Percentiles rank a stretch among this genome's conserved stretches.
Conservation (phyloP, 163 green algal species). For the Chloromonas sp. region DNA sequence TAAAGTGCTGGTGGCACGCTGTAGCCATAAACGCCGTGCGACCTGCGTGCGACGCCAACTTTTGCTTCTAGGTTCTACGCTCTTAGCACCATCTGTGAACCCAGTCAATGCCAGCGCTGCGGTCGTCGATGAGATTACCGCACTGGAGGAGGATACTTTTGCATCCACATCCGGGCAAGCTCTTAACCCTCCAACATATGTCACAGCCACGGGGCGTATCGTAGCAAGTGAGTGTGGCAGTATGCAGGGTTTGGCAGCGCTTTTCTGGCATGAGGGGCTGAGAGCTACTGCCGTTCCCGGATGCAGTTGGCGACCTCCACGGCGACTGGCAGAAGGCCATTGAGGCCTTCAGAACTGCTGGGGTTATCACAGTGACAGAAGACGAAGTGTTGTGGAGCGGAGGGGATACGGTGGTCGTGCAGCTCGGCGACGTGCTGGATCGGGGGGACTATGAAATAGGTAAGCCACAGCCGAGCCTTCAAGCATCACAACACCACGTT, state of each 20-base stretch:
- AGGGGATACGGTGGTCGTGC: slow-evolving; percentile 55
- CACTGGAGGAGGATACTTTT: too few relatives aligned
- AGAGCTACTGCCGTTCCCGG: not conserved
- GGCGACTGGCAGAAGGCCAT: slow-evolving; percentile 84
- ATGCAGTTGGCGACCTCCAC: slow-evolving; percentile 86
- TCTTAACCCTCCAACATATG: slow-evolving; percentile 46
- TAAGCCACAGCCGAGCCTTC: slow-evolving; percentile 18
- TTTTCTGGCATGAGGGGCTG: not conserved
- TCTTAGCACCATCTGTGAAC: too few relatives aligned
- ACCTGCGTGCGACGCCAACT: too few relatives aligned
- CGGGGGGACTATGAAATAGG: slow-evolving; percentile 50
- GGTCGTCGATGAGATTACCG: too few relatives aligned
- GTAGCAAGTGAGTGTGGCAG: slow-evolving; percentile 60
- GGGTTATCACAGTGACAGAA: slow-evolving; percentile 54
- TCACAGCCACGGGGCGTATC: slow-evolving; percentile 66
- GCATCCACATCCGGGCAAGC: too few relatives aligned
- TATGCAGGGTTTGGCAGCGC: not conserved
- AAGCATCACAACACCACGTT: too few relatives aligned
- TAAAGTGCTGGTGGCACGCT: too few relatives aligned
- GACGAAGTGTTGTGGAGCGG: slow-evolving; percentile 20
- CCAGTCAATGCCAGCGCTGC: too few relatives aligned
- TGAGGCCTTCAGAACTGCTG: slow-evolving; percentile 46
- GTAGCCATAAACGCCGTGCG: too few relatives aligned
- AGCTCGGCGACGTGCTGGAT: slow-evolving; percentile 55
- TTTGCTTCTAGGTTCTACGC: too few relatives aligned